Evolutionary conservation across 345 rosid species (phyloP).

Genomic region (Hibiscus trionum): DNA sequence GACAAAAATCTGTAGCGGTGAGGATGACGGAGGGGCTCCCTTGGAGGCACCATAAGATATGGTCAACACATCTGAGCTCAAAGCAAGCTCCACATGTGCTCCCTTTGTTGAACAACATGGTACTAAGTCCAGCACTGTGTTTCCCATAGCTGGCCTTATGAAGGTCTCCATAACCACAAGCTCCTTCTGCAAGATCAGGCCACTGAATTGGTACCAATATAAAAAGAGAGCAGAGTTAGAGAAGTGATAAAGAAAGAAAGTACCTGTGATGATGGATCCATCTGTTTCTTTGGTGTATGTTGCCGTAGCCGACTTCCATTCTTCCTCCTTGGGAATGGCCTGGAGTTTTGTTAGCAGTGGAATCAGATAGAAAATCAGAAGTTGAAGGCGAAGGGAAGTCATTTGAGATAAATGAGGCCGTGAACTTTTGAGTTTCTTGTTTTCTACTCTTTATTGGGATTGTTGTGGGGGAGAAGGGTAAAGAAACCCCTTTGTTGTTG

Average conservation of each 20-base stretch:
- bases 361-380: slow-evolving; percentile 30
- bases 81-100: slow-evolving; percentile 88
- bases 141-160: slow-evolving; percentile 57
- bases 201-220: background rate
- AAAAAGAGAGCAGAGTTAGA: background rate
- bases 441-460: slow-evolving; percentile 8
- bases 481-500: too few relatives aligned
- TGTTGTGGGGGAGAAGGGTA: slow-evolving; percentile 4
- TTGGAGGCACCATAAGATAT: slow-evolving; percentile 68
- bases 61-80: slow-evolving; percentile 83
- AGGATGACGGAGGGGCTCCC: slow-evolving; percentile 81
- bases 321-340: slow-evolving; percentile 29
- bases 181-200: slow-evolving; percentile 55
- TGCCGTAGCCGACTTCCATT: slow-evolving; percentile 84
- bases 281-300: slow-evolving; percentile 56
- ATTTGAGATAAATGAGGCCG: slow-evolving; percentile 19
- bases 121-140: slow-evolving; percentile 72
- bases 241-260: slow-evolving; percentile 13
- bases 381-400: slow-evolving; percentile 25
- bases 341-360: slow-evolving; percentile 18
- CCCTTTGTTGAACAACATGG: slow-evolving; percentile 73
- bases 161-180: slow-evolving; percentile 89
- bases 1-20: slow-evolving; percentile 90
- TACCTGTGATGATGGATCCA: slow-evolving; percentile 66
- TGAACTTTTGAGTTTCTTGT: background rate